Evolutionary conservation across 306 rosid genomes (phyloP).

Genomic region (Rubus parviflorus): DNA sequence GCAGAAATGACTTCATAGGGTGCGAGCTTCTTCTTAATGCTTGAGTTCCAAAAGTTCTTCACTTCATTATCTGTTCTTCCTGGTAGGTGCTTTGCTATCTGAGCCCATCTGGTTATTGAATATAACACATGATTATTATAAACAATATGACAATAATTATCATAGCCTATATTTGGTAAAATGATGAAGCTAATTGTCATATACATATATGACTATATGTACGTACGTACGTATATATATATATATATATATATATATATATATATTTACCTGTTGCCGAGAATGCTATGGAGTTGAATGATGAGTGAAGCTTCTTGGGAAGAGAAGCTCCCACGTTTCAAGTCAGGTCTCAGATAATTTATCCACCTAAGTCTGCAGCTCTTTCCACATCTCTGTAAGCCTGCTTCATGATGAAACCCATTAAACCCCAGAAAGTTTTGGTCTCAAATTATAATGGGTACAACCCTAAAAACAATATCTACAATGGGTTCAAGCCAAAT

Average conservation of each 20-base stretch:
- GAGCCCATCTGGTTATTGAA: conserved; percentile 74
- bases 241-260: background rate
- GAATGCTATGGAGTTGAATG: conserved; percentile 83
- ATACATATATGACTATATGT: background rate
- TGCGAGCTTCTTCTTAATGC: conserved; percentile 87
- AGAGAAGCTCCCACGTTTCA: conserved; percentile 95
- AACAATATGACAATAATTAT: background rate
- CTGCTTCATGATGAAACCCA: conserved; percentile 30
- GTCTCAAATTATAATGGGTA: background rate
- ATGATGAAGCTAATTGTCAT: background rate
- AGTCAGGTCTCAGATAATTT: conserved; percentile 91
- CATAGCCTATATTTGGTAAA: background rate
- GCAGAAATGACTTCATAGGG: conserved; percentile 54
- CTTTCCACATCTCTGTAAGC: conserved; percentile 90
- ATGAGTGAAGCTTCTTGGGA: conserved; percentile 91
- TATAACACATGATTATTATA: background rate
- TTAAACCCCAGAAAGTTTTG: background rate
- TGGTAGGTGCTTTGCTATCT: conserved; percentile 92
- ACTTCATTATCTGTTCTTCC: conserved; percentile 99
- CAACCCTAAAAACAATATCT: background rate
- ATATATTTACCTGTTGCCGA: conserved; percentile 71
- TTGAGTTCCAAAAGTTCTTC: conserved; percentile 98
- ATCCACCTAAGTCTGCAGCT: conserved; percentile 97
- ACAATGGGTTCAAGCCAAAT: background rate
- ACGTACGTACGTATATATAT: background rate